Base-by-base conservation (phyloP, 2,329 filamentous ascomycete species). In the Botrytis byssoidea region DNA sequence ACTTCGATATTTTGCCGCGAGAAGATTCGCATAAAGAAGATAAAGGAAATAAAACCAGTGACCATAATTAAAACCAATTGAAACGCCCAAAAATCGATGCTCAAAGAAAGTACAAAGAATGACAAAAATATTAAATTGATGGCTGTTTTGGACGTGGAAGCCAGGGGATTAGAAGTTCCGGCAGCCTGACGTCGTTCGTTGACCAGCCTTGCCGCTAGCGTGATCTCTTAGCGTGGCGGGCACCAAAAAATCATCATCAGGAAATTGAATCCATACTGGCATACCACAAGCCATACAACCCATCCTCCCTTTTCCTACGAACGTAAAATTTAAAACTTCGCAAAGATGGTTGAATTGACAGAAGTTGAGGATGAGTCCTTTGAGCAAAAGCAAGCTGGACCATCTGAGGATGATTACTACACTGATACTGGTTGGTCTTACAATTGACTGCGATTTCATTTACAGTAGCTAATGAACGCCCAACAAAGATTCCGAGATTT, bases 321-420 rank as follows among this genome's bases (percentile, higher is more conserved):
- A 46, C 1, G 37, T 46, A 59, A 67, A 55, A 46, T 16, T 16
- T 37, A 48, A 70, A 20, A 40, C 5, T 25, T 68, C 74, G 77
- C 74, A 85, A 91, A 84, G 80, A 98, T 98, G 95, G 95, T 98
- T 84, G 94, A 95, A 85, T 93, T 98, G 82, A 93, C 94, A 82
- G 95, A 98, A 87, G 95, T 98, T 82, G 92, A 97, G 83, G 95
- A 98, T 83, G 95, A 98, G 88, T 93, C 97, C 85, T 97, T 98
- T 87, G 88, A 92, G 85, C 86, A 89, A 83, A 85, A 88, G 79
- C 91, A 92, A 83, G 85, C 87, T 78, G 91, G 92, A 81, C 85
- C 90, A 76, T 86, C 89, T 74, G 89, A 91, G 78, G 88, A 89
- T 73, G 93, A 97, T 74, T 95, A 95, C 82, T 97, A 93, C 86